Conservation (phyloP, 2,329 filamentous ascomycete genomes). For the Calonectria pseudoreteaudii region DNA sequence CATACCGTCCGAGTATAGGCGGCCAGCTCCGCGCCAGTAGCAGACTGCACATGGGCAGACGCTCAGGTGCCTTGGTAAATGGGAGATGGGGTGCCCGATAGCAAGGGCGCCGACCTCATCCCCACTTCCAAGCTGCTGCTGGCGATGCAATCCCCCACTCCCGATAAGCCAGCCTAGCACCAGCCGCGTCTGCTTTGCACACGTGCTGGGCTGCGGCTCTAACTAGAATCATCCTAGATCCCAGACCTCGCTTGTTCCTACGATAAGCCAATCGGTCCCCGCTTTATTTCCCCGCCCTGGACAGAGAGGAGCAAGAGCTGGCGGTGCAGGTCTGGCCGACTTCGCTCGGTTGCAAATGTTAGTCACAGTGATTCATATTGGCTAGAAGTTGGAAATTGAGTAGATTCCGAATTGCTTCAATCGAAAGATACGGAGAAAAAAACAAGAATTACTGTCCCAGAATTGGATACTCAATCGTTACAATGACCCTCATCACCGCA, state of each 20-base stretch:
- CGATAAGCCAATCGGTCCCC: slow-evolving; percentile 8
- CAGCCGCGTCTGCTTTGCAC: neutral
- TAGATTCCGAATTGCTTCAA: neutral
- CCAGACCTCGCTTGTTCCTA: neutral
- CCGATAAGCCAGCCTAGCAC: neutral
- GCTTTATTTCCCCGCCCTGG: neutral
- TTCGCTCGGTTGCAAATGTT: neutral
- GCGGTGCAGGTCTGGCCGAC: neutral
- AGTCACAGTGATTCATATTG: neutral
- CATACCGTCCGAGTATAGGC: slow-evolving; percentile 7
- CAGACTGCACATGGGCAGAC: neutral
- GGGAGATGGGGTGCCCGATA: slow-evolving; percentile 24
- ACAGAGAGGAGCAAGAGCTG: neutral
- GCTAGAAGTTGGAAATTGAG: neutral
- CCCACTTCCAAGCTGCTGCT: neutral
- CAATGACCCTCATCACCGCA: slow-evolving; percentile 13
- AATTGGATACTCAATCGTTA: neutral
- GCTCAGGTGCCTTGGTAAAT: slow-evolving; percentile 1
- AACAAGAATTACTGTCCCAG: neutral
- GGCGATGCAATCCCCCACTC: slow-evolving; percentile 23
- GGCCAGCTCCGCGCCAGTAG: slow-evolving; percentile 20
- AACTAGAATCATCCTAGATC: slow-evolving; percentile 6
- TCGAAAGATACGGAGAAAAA: no score
- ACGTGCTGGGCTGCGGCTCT: neutral
- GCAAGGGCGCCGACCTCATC: neutral